phyloP scores from a whole-genome alignment of 2,329 filamentous ascomycete genomes.

The Exophiala dermatitidis region DNA sequence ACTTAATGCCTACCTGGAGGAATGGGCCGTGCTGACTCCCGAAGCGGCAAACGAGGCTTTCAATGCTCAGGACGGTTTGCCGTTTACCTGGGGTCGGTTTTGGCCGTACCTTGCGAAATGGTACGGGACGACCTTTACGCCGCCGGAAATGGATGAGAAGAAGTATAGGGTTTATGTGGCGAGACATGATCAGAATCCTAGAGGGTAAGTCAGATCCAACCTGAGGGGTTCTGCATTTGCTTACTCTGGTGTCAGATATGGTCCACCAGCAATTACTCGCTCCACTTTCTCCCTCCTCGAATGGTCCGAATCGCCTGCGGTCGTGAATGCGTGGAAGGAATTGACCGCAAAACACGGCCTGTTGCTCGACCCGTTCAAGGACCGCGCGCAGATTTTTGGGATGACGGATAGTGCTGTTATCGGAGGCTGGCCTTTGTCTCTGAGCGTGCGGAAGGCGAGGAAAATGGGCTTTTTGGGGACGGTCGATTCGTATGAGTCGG shows the following conservation, averaged over 20 bases:
- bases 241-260: constrained; percentile 33
- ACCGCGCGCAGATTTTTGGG: constrained; percentile 13
- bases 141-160: constrained; percentile 26
- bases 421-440: constrained; percentile 16
- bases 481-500: constrained; percentile 30
- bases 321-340: constrained; percentile 41
- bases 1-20: constrained; percentile 44
- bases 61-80: constrained; percentile 42
- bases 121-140: constrained; percentile 36
- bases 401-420: constrained; percentile 14
- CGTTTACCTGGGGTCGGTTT: constrained; percentile 43
- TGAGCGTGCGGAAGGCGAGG: constrained; percentile 29
- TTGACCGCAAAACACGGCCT: constrained; percentile 38
- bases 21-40: constrained; percentile 44
- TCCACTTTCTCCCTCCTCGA: constrained; percentile 38
- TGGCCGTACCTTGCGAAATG: constrained; percentile 43
- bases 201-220: constrained; percentile 6
- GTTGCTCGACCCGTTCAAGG: constrained; percentile 20
- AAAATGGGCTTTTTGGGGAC: constrained; percentile 31
- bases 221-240: background rate
- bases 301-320: constrained; percentile 41
- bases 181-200: constrained; percentile 9
- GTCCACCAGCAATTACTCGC: constrained; percentile 35
- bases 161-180: constrained; percentile 24
- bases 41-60: constrained; percentile 41